Evolutionary conservation across 2,329 filamentous ascomycete species (phyloP).

Genomic region (Hypomyces rosellus): DNA sequence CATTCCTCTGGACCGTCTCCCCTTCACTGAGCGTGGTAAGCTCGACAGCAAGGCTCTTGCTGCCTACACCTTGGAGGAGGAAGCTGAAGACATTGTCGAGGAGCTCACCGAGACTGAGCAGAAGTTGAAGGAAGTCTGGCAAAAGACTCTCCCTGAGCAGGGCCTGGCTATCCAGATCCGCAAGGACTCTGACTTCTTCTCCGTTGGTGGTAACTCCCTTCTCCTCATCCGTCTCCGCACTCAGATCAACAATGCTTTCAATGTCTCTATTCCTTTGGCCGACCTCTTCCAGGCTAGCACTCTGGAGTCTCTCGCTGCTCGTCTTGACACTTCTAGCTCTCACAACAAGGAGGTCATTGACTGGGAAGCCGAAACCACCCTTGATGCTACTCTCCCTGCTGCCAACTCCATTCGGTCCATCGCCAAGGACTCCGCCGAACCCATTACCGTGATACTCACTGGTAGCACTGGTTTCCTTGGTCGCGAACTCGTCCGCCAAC

Average conservation of each 20-base stretch:
- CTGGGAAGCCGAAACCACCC: slow-evolving; percentile 19
- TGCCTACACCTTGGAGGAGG: slow-evolving; percentile 16
- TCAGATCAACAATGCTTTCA: slow-evolving; percentile 26
- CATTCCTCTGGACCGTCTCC: slow-evolving; percentile 22
- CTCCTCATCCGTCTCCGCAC: slow-evolving; percentile 31
- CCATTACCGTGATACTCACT: slow-evolving; percentile 1
- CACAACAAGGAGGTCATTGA: slow-evolving; percentile 12
- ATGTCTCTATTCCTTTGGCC: slow-evolving; percentile 24
- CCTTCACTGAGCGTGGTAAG: slow-evolving; percentile 24
- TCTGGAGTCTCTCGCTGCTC: slow-evolving; percentile 32
- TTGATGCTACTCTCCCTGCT: neutral
- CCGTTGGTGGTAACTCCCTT: slow-evolving; percentile 34
- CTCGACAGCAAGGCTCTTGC: slow-evolving; percentile 22
- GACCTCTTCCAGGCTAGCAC: slow-evolving; percentile 33
- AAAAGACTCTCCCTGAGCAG: neutral
- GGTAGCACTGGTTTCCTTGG: slow-evolving; percentile 15
- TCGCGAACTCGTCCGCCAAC: neutral
- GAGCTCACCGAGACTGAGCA: neutral
- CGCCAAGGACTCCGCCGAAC: neutral
- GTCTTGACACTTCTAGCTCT: slow-evolving; percentile 16
- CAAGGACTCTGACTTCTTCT: slow-evolving; percentile 33
- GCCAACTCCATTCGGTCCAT: neutral
- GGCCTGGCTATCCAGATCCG: neutral
- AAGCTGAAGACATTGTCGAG: neutral
- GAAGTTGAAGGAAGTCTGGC: neutral